Percentiles rank a stretch among this genome's conserved stretches.
These are phyloP conservation scores for Coriaria nepalensis DNA, from an alignment of 306 rosid genomes.

Conservation along the genomic window DNA sequence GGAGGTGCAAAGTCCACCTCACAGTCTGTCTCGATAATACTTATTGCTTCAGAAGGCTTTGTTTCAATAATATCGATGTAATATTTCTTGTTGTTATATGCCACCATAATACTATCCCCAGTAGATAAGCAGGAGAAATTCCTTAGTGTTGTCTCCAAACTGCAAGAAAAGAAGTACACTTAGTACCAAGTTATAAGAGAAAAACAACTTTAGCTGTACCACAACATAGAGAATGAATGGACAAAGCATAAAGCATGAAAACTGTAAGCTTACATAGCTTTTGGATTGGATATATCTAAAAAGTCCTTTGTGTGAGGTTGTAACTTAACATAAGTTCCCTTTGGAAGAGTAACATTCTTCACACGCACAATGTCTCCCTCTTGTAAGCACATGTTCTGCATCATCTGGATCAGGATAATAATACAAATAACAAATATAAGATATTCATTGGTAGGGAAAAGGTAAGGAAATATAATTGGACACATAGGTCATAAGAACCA, in stretches of 20 bases:
- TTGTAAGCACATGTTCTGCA: slow-evolving; percentile 96
- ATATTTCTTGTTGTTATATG: slow-evolving; percentile 88
- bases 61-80: slow-evolving; percentile 86
- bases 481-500: slow-evolving; percentile 12
- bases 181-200: no score
- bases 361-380: slow-evolving; percentile 78
- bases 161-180: slow-evolving; percentile 3
- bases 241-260: slow-evolving; percentile 8
- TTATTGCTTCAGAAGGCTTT: slow-evolving; percentile 79
- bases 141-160: slow-evolving; percentile 70
- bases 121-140: slow-evolving; percentile 87
- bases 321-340: slow-evolving; percentile 91
- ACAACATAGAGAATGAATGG: not conserved
- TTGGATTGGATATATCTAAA: slow-evolving; percentile 92
- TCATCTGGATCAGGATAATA: slow-evolving; percentile 44
- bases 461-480: not conserved
- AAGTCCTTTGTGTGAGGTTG: slow-evolving; percentile 97
- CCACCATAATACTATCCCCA: slow-evolving; percentile 98
- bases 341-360: slow-evolving; percentile 90
- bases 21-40: slow-evolving; percentile 96
- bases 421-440: slow-evolving; percentile 6
- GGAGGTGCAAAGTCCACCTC: slow-evolving; percentile 99
- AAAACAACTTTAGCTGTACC: not conserved
- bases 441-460: slow-evolving; percentile 6
- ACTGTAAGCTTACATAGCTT: slow-evolving; percentile 81